Evolutionary conservation across 805 yeast genomes (phyloP), one percentile per base, ranked within the genome.

Genomic region (Saccharomycopsis sp.): DNA sequence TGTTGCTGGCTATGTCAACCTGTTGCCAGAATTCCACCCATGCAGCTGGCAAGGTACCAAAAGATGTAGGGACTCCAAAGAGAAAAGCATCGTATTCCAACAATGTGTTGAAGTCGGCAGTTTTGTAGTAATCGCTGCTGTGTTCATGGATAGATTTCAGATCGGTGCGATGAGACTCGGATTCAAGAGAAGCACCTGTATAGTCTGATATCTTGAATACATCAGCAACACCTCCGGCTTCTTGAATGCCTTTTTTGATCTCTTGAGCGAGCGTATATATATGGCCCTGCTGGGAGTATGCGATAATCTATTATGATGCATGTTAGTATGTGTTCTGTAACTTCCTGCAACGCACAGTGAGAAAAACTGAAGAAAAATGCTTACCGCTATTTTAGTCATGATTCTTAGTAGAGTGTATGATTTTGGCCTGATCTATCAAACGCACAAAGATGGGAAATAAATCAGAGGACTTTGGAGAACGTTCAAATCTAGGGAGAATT

Each of bases 51-150:
- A 78, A 73, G 70, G 78, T 81, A 72, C 97, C 97, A 69, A 74
- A 90, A 73, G 96, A 83, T 57, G 96, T 87, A 66, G 96, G 95
- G 65, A 87, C 71, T 68, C 97, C 97, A 65, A 90, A 87, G 63
- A 91, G 64, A 75, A 86, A 82, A 52, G 91, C 96, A 68, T 91
- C 96, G 75, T 84, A 87, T 62, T 77, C 73, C 2, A 73, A 68
- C 64, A 90, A 76, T 18, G 82, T 78, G 20, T 80, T 86, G 8
- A 71, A 65, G 15, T 87, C 76, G 54, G 89, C 89, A 66, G 80
- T 74, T 64, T 94, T 91, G 48, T 44, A n/a, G 62, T 75, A 74
- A 57, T 77, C 73, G 58, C 71, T 78, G 59, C 86, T 83, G 69
- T 83, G 82, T 57, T 80, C 76, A 50, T 89, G 83, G 75, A 89